Evolutionary conservation across 2,329 filamentous ascomycete species (phyloP).

Genomic region (Fusarium bactridioides): DNA sequence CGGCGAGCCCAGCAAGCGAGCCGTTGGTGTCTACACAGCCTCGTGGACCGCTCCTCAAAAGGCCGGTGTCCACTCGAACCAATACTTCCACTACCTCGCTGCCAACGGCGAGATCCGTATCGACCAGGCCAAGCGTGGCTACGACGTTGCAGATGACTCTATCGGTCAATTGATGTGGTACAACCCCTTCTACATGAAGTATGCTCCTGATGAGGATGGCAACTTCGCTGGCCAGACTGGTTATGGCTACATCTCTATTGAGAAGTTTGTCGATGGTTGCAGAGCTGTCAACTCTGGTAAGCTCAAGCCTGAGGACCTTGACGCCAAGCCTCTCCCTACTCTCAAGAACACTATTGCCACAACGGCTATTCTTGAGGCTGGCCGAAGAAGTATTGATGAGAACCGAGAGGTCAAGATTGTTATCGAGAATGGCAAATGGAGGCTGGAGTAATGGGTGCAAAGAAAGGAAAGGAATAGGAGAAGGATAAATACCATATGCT

Average conservation of each 20-base stretch:
- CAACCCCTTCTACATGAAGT: slow-evolving; percentile 96
- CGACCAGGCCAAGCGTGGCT: slow-evolving; percentile 93
- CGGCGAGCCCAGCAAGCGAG: slow-evolving; percentile 72
- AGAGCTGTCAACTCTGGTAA: slow-evolving; percentile 78
- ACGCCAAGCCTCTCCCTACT: slow-evolving; percentile 82
- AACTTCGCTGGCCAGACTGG: slow-evolving; percentile 92
- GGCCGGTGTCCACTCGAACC: slow-evolving; percentile 94
- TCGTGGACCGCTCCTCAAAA: slow-evolving; percentile 94
- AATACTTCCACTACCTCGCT: slow-evolving; percentile 96
- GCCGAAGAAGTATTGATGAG: slow-evolving; percentile 85
- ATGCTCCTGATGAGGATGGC: slow-evolving; percentile 91
- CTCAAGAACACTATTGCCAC: slow-evolving; percentile 90
- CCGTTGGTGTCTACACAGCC: slow-evolving; percentile 90
- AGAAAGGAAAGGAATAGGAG: neutral
- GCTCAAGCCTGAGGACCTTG: slow-evolving; percentile 77
- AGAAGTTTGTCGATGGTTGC: slow-evolving; percentile 94
- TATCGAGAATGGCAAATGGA: slow-evolving; percentile 72
- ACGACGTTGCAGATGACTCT: slow-evolving; percentile 89
- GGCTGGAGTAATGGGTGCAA: slow-evolving; percentile 56
- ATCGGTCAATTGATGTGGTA: slow-evolving; percentile 79
- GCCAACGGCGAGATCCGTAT: slow-evolving; percentile 84
- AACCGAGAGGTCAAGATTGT: slow-evolving; percentile 78
- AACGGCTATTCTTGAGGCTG: slow-evolving; percentile 89
- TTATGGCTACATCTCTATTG: slow-evolving; percentile 93
- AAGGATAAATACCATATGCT: slow-evolving; percentile 9